These are phyloP conservation scores for Solanum arcanum DNA, from an alignment of 257 asterid species.

Conservation along the genomic window DNA sequence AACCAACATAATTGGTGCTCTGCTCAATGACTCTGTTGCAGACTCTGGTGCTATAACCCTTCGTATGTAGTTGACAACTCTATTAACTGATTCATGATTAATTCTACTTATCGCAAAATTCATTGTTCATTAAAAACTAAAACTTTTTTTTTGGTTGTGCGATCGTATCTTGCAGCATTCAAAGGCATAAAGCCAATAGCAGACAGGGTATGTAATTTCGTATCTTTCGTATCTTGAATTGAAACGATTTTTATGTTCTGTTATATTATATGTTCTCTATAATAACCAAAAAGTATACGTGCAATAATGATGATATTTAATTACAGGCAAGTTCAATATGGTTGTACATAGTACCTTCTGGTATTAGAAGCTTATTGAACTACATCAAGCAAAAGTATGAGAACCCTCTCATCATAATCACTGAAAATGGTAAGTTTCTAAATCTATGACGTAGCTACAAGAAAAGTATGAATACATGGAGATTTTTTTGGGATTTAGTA, in stretches of 20 bases:
- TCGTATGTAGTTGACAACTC: constrained; percentile 33
- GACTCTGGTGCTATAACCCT: constrained; percentile 49
- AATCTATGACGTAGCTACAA: background rate
- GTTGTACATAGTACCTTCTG: constrained; percentile 75
- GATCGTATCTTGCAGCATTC: constrained; percentile 20
- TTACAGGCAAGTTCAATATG: constrained; percentile 76
- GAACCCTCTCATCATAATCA: constrained; percentile 59
- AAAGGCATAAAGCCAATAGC: constrained; percentile 24
- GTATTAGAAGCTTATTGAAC: constrained; percentile 73
- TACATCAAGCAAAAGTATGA: constrained; percentile 58
- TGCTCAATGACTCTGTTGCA: constrained; percentile 47
- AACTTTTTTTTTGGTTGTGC: background rate
- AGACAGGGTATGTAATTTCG: constrained; percentile 22
- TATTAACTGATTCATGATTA: background rate
- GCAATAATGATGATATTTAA: background rate
- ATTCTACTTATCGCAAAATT: background rate
- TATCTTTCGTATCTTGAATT: too few relatives aligned
- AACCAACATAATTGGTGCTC: constrained; percentile 31
- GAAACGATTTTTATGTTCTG: background rate
- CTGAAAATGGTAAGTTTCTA: constrained; percentile 60
- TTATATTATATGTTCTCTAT: background rate
- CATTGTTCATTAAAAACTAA: background rate
- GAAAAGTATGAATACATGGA: too few relatives aligned
- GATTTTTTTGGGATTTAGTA: too few relatives aligned
- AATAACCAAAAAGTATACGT: background rate